Evolutionary conservation across 345 rosid species (phyloP), one percentile per base, ranked within the genome.

Genomic region (Nephelium lappaceum): DNA sequence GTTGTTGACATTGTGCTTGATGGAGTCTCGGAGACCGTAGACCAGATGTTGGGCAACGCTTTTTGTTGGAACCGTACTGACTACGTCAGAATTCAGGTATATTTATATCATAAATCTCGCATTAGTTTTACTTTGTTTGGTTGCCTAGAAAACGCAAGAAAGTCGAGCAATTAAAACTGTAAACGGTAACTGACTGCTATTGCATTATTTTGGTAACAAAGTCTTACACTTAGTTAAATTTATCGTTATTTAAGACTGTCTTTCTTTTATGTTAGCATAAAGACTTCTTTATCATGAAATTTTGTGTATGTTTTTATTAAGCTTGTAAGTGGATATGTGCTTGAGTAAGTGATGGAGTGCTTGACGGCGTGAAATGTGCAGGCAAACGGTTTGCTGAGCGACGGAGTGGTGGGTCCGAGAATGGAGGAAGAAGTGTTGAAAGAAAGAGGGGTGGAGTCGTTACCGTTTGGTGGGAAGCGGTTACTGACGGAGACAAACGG

Each of bases 31-130:
- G 99, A 96, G 84, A 91, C 91, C 11, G 88, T 96, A 0, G 99
- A 96, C 85, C 99, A 96, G 80, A 92, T 96, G 97, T 60, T 96
- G 58, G 97, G 97, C 60, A 96, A 92, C 86, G 97, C 98, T 10
- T 96, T 96, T 77, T 94, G 95, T 67, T 96, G 92, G 93, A 96
- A 96, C 86, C 94, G 97, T 53, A 73, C 87, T 27, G 94, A 96
- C 80, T 96, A 96, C 90, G 91, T 96, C n/a, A 88, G 99, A 86
- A 88, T 96, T 89, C 98, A 95, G 96, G 99, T 93, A 81, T 23
- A 27, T 64, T 24, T 51, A 47, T 6, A 18, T 68, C 14, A 12
- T 2, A 66, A 27, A 3, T 72, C 36, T 38, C 45, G 42, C 72
- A 38, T 38, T 12, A 18, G 55, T 27, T 21, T 45, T 18, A 58